Evolutionary conservation across 176 grass and related monocot species (phyloP).

Genomic region (Zoysia pacifica): DNA sequence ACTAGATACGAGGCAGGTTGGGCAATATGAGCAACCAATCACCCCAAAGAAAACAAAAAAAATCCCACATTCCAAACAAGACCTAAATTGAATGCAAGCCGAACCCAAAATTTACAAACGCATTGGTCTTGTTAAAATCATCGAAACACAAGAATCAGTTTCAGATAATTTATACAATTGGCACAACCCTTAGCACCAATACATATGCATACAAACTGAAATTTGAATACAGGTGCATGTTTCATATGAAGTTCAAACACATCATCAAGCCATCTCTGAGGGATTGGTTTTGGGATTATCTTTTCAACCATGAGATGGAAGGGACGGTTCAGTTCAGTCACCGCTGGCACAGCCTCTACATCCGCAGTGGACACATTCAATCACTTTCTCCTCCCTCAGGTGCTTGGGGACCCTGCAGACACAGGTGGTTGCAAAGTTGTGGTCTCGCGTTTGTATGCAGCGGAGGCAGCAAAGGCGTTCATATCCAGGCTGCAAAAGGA

Average conservation of each 20-base stretch:
- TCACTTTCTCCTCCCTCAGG: constrained; percentile 74
- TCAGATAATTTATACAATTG: neutral
- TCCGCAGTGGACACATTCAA: constrained; percentile 85
- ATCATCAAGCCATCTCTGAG: neutral
- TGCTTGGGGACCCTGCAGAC: constrained; percentile 81
- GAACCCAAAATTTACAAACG: neutral
- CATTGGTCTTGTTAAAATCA: neutral
- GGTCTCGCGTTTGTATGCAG: constrained; percentile 80
- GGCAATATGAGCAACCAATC: too few relatives aligned
- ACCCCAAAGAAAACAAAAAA: too few relatives aligned
- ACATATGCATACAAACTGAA: neutral
- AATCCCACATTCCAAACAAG: too few relatives aligned
- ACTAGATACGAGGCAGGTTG: too few relatives aligned
- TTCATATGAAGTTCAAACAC: neutral
- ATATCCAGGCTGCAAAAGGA: constrained; percentile 57
- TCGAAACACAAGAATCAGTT: neutral
- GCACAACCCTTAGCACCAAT: neutral
- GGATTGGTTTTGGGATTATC: neutral
- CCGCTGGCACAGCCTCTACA: constrained; percentile 82
- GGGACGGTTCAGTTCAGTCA: constrained; percentile 38
- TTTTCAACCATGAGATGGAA: neutral
- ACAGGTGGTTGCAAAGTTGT: constrained; percentile 80
- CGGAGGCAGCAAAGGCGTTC: constrained; percentile 79
- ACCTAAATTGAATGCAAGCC: too few relatives aligned
- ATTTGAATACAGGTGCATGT: neutral